Base-by-base conservation (phyloP, 441 rosid genomes). In the Euphorbia schlechtendalii region DNA sequence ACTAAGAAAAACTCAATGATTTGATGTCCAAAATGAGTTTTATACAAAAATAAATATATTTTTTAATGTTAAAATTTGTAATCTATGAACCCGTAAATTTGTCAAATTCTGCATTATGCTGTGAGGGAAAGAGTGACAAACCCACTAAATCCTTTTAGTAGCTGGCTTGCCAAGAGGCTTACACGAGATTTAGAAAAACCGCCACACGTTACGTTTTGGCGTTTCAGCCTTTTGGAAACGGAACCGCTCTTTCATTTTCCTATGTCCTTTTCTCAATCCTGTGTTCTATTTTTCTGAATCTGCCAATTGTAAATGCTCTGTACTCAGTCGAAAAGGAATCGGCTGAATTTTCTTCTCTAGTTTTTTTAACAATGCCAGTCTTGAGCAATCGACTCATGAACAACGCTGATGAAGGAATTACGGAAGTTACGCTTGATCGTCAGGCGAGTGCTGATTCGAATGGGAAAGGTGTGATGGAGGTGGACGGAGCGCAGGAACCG, bases 341-440 rank as follows among this genome's bases (percentile, higher is more conserved):
- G 8, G 36, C 59, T 40, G 11, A n/a, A 28, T 18, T 61, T 56
- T 38, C 56, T 32, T 43, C 46, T 34, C n/a, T 40, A 40, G 20
- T 32, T 56, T 28, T 48, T 64, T 59, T 36, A 38, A 45, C 58
- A 48, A 82, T 80, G 86, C 80, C 82, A 46, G 82, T 70, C 81
- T 25, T 53, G 76, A 0, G 32, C 41, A 32, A 18, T 66, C 34
- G 61, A 43, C 52, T 34, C 70, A 58, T 41, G 27, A 63, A 21
- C 11, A 40, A 56, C 70, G 18, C 49, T 71, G n/a, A n/a, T n/a
- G n/a, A n/a, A n/a, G n/a, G n/a, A n/a, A n/a, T n/a, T n/a, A n/a
- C n/a, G n/a, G n/a, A n/a, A n/a, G n/a, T n/a, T n/a, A n/a, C n/a
- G n/a, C n/a, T n/a, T n/a, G n/a, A n/a, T 8, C 61, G 68, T 8